Percentiles rank a stretch among this genome's conserved stretches.
Conservation (phyloP, 257 asterid species). For the Solanum clarkiae region DNA sequence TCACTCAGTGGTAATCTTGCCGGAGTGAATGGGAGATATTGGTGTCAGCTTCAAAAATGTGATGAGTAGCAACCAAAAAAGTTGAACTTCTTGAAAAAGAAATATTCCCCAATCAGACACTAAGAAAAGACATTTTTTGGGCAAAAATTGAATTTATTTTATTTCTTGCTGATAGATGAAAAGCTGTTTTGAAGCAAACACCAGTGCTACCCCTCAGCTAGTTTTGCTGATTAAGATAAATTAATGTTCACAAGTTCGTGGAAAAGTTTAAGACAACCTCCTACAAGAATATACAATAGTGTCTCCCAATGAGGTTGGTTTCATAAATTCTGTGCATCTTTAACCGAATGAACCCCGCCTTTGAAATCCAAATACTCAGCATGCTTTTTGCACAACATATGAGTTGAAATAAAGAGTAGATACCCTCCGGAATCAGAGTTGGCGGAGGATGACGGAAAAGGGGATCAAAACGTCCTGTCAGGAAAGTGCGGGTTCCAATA, state of each 20-base stretch:
- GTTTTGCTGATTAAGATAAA: neutral
- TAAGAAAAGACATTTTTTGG: neutral
- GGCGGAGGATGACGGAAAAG: neutral
- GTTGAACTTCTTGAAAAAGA: neutral
- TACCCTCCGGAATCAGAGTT: neutral
- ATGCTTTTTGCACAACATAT: neutral
- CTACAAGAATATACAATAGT: neutral
- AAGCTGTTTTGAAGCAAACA: neutral
- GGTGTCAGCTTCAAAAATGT: neutral
- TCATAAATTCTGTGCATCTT: neutral
- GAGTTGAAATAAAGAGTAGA: neutral
- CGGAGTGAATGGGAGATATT: neutral
- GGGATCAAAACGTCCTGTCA: neutral
- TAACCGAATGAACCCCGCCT: neutral
- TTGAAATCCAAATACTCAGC: neutral
- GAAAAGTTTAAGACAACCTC: neutral
- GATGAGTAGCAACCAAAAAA: neutral
- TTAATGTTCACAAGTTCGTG: neutral
- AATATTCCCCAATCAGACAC: neutral
- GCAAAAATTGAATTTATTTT: neutral
- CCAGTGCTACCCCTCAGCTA: neutral
- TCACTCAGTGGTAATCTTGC: neutral
- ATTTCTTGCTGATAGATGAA: neutral
- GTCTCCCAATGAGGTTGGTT: neutral
- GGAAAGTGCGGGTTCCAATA: neutral